A percentile compares a stretch with the other conserved stretches of the same genome.
Conservation (phyloP, 805 yeast species). For the Sugiyamaella smithiae region DNA sequence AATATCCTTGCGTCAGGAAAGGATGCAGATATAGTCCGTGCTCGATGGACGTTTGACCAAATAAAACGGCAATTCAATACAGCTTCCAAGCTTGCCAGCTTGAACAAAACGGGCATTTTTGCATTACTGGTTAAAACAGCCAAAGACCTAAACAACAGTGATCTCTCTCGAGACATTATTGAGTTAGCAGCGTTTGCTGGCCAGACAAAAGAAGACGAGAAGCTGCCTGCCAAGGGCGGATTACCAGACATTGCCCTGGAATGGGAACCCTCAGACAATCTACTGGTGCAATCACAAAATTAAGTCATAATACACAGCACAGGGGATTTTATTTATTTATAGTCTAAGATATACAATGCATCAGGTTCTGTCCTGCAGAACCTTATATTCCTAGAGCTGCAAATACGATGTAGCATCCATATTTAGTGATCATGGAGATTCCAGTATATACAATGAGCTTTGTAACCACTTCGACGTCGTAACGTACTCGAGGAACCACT, state of each 20-base stretch:
- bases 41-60: constrained; percentile 22
- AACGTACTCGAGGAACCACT: constrained; percentile 43
- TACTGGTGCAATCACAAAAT: too few species aligned
- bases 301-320: too few species aligned
- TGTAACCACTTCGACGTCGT: constrained; percentile 74
- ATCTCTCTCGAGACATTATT: neutral
- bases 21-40: constrained; percentile 22
- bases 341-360: neutral
- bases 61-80: constrained; percentile 5
- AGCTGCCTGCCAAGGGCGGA: neutral
- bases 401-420: constrained; percentile 21
- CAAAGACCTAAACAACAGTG: neutral
- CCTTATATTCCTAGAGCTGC: neutral
- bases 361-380: constrained; percentile 9
- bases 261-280: neutral
- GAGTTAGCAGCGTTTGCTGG: constrained; percentile 1
- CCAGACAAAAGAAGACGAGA: neutral
- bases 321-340: neutral
- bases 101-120: neutral
- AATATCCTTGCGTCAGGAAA: constrained; percentile 24
- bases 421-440: constrained; percentile 54
- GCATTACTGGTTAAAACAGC: neutral
- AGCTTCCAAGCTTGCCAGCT: constrained; percentile 5
- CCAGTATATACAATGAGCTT: constrained; percentile 81
- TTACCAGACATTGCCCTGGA: neutral